Conservation (phyloP, 331 rosid genomes). For the Quercus phellos region DNA sequence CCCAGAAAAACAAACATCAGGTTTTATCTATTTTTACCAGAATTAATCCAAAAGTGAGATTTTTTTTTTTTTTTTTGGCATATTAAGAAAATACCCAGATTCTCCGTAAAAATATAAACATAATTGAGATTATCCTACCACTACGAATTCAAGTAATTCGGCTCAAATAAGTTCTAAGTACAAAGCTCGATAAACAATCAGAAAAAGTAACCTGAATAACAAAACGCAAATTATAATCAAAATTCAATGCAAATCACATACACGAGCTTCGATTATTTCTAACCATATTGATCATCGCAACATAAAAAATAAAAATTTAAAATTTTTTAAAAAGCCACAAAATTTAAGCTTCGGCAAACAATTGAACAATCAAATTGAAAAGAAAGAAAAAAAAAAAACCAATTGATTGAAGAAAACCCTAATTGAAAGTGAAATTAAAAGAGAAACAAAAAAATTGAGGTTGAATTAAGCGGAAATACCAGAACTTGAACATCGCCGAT, state of each 20-base stretch:
- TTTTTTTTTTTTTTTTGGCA: too few relatives aligned
- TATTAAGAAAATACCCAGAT: too few relatives aligned
- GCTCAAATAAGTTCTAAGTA: not conserved
- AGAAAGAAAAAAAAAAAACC: not conserved
- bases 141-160: not conserved
- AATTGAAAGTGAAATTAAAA: not conserved
- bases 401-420: not conserved
- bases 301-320: too few relatives aligned
- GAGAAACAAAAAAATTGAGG: not conserved
- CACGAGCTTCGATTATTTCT: too few relatives aligned
- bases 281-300: too few relatives aligned
- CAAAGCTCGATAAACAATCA: not conserved
- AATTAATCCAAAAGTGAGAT: not conserved
- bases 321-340: too few relatives aligned
- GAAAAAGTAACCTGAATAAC: too few relatives aligned
- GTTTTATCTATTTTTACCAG: not conserved
- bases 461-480: constrained; percentile 24
- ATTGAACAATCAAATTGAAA: not conserved
- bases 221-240: too few relatives aligned
- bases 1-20: not conserved
- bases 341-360: not conserved
- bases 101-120: too few relatives aligned
- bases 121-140: not conserved
- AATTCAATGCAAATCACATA: too few relatives aligned
- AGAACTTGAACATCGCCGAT: constrained; percentile 45